Base-by-base conservation (phyloP, 2,329 filamentous ascomycete species). In the Aspergillus pseudoviridinutans region DNA sequence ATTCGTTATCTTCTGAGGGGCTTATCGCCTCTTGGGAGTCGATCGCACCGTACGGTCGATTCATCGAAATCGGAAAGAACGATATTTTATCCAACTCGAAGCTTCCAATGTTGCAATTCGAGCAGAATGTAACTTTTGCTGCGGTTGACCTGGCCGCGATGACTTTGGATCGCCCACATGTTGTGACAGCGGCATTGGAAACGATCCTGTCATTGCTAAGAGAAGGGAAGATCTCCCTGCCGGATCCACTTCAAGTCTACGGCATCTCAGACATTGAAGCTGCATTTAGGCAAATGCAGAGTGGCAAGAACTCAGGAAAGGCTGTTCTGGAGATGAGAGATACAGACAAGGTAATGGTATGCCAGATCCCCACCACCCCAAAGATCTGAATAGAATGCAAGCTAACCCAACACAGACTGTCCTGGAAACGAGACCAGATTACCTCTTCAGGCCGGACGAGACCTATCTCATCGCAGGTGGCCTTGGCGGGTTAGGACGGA, bases 231-330 rank as follows among this genome's bases (percentile, higher is more conserved):
- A 54, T 77, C 44, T 51, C 54, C 7, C 66, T 71, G 0, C 69
- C 74, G 20, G 47, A 64, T 2, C 70, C 73, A 1, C 58, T 75
- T 25, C 66, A 62, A 2, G 49, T 53, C 0, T 71, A 66, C 27
- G 56, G 62, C 0, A 71, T 73, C 28, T 58, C 62, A 10, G 54
- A 72, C 0, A 57, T 76, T 4, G 44, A 59, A 6, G 55, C 62
- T 0, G 74, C 72, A 0, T 61, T 77, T 20, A 46, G 62, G 5
- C 65, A 64, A 54, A 68, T 78, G 51, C 69, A 70, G 25, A 53
- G 61, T 4, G 73, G 75, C 0, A 67, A 65, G 12, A 74, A 77
- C 49, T 69, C 73, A 1, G 76, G 77, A 9, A 78, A 78, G 59
- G 60, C 77, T 1, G 72, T 78, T 22, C 7, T 61, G 22, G 56